phyloP scores from a whole-genome alignment of 495 filamentous ascomycete species.

The Ramalina intermedia region DNA sequence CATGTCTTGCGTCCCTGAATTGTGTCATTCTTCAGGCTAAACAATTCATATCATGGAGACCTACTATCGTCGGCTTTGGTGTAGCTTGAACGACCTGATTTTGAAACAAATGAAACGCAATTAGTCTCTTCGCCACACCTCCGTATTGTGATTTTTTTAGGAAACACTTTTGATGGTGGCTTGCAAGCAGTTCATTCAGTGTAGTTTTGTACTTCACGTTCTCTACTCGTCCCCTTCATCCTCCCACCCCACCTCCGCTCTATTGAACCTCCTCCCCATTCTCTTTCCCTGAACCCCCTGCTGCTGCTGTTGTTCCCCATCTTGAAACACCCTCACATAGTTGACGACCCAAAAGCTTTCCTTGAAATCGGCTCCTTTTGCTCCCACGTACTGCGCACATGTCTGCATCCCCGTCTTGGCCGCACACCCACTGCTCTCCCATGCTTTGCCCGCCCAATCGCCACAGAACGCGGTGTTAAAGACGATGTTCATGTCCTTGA shows the following conservation, averaged over 20 bases:
- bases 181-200: no score
- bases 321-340: conserved; percentile 9
- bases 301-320: not conserved
- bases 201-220: no score
- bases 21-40: no score
- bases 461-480: conserved; percentile 84
- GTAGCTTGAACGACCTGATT: no score
- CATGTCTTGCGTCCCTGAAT: no score
- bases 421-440: conserved; percentile 5
- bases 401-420: conserved; percentile 1
- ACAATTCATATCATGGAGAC: no score
- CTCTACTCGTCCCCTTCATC: not conserved
- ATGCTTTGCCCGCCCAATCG: conserved; percentile 64
- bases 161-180: no score
- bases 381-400: conserved; percentile 7
- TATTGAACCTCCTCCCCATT: not conserved
- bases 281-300: not conserved
- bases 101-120: no score
- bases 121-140: no score
- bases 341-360: conserved; percentile 13
- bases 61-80: no score
- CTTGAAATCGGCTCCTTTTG: not conserved
- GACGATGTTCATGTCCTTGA: conserved; percentile 60
- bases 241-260: not conserved
- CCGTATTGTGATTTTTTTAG: no score